Conservation (phyloP, 2,329 filamentous ascomycete species). For the Chaetomium sp. region DNA sequence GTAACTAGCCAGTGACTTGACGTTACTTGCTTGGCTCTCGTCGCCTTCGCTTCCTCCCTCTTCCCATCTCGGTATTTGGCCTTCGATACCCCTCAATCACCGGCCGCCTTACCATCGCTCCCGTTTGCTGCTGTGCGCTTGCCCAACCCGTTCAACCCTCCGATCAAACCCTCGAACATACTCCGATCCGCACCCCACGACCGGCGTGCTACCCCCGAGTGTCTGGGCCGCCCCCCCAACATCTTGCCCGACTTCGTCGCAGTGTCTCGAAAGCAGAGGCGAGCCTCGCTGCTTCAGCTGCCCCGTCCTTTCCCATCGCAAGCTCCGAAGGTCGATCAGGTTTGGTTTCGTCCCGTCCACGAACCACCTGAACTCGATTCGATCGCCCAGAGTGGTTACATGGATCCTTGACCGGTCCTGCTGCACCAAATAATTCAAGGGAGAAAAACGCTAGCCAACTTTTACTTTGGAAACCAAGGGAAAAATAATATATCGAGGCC, state of each 20-base stretch:
- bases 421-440: not conserved
- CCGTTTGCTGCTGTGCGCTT: slow-evolving; percentile 14
- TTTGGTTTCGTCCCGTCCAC: slow-evolving; percentile 22
- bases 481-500: slow-evolving; percentile 19
- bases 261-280: not conserved
- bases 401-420: slow-evolving; percentile 19
- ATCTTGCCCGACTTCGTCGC: not conserved
- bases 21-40: not conserved
- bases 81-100: slow-evolving; percentile 28
- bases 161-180: not conserved
- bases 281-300: slow-evolving; percentile 9
- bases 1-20: not conserved
- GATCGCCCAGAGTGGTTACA: slow-evolving; percentile 16
- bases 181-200: not conserved
- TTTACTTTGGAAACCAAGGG: not conserved
- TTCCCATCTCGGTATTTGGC: not conserved
- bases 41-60: not conserved
- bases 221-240: not conserved
- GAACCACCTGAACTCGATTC: slow-evolving; percentile 23
- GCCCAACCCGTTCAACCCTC: slow-evolving; percentile 8
- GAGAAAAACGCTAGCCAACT: slow-evolving; percentile 2
- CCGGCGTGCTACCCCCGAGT: not conserved
- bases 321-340: slow-evolving; percentile 31
- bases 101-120: slow-evolving; percentile 7
- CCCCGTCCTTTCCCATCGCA: slow-evolving; percentile 8